phyloP scores from a whole-genome alignment of 495 filamentous ascomycete species.

The Penicillium arizonense region DNA sequence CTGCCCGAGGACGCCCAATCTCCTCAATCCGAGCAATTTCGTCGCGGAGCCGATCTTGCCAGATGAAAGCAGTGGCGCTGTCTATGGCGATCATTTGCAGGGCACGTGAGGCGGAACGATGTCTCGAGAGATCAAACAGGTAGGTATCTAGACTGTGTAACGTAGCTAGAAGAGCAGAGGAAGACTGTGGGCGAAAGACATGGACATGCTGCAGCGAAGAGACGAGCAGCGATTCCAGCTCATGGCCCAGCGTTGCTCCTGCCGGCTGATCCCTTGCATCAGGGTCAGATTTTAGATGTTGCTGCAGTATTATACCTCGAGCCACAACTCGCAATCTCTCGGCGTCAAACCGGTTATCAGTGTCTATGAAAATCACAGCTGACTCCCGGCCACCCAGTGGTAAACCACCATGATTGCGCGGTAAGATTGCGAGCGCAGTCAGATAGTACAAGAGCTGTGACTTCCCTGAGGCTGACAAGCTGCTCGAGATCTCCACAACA shows the following conservation, averaged over 20 bases:
- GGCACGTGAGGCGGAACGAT: conserved; percentile 44
- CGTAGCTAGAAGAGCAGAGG: conserved; percentile 50
- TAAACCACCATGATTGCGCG: conserved; percentile 33
- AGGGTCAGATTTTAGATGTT: conserved; percentile 1
- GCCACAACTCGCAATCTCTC: conserved; percentile 49
- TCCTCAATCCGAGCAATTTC: conserved; percentile 42
- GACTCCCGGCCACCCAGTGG: conserved; percentile 47
- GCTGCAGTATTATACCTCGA: conserved; percentile 21
- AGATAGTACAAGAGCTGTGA: conserved; percentile 70
- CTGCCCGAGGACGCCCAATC: conserved; percentile 29
- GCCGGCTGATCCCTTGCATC: background rate
- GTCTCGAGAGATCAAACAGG: conserved; percentile 46
- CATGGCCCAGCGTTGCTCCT: background rate
- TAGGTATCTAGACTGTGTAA: conserved; percentile 47
- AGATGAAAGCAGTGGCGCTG: conserved; percentile 56
- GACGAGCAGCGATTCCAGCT: conserved; percentile 30
- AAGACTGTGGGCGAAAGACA: conserved; percentile 56
- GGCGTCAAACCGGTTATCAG: conserved; percentile 64
- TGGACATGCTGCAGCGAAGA: conserved; percentile 47
- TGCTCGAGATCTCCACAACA: conserved; percentile 58
- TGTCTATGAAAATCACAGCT: conserved; percentile 69
- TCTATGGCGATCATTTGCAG: conserved; percentile 54
- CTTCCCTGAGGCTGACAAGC: conserved; percentile 55
- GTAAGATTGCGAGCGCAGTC: conserved; percentile 57
- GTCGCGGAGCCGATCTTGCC: conserved; percentile 53